Evolutionary conservation across 495 filamentous ascomycete genomes (phyloP).

Genomic region (Entonaema liquescens): DNA sequence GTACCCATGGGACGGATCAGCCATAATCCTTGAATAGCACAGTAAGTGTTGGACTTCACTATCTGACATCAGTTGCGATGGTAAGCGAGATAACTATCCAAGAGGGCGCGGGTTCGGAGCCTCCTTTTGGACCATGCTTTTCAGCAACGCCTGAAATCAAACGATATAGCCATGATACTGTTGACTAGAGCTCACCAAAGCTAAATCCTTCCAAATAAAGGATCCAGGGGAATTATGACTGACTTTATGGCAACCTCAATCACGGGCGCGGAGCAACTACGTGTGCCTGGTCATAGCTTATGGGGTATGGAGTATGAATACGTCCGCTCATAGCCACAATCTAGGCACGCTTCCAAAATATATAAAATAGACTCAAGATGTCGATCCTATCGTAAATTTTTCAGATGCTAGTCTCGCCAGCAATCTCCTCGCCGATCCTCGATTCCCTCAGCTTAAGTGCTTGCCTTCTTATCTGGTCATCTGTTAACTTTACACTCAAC

Average conservation of each 20-base stretch:
- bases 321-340: neutral
- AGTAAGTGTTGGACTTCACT: neutral
- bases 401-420: neutral
- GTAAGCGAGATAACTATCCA: slow-evolving; percentile 2
- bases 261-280: neutral
- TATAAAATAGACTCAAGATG: neutral
- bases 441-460: neutral
- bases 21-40: slow-evolving; percentile 3
- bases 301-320: neutral
- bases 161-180: slow-evolving; percentile 1
- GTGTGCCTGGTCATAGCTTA: neutral
- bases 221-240: neutral
- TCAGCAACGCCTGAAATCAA: neutral
- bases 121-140: neutral
- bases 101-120: neutral
- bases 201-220: neutral
- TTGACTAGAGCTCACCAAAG: slow-evolving; percentile 4
- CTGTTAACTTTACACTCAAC: neutral
- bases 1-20: slow-evolving; percentile 1
- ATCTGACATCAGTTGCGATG: neutral
- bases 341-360: neutral
- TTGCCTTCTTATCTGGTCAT: neutral
- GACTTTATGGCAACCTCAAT: neutral
- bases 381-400: neutral
- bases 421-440: neutral